A percentile compares a stretch with the other conserved stretches of the same genome.
Evolutionary conservation across 169 alveolate genomes (phyloP).

Genomic region (Cryptosporidium tyzzeri): DNA sequence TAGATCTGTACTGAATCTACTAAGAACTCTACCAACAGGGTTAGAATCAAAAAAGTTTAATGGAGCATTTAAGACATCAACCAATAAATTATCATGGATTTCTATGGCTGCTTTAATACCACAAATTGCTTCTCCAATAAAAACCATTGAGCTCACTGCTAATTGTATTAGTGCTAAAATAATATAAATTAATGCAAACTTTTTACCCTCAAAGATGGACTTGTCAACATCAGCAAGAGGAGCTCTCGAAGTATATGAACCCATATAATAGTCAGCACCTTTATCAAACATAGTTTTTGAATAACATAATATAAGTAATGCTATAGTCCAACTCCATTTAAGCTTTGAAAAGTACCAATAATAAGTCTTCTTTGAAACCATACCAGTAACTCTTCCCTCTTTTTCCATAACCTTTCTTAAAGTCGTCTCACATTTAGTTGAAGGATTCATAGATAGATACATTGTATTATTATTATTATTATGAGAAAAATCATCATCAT

Average conservation of each 20-base stretch:
- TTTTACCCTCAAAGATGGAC: conserved; percentile 56
- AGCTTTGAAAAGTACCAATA: conserved; percentile 69
- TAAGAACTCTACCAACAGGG: conserved; percentile 82
- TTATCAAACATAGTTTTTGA: conserved; percentile 64
- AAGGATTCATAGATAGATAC: background rate
- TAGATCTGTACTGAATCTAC: conserved; percentile 83
- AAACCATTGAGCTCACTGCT: conserved; percentile 60
- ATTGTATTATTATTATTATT: background rate
- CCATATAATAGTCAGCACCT: conserved; percentile 76
- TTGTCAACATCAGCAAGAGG: conserved; percentile 21
- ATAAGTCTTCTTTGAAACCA: conserved; percentile 53
- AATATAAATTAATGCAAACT: conserved; percentile 30
- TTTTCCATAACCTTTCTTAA: conserved; percentile 60
- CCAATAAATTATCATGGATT: conserved; percentile 75
- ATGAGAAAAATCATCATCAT: background rate
- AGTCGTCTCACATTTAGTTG: conserved; percentile 50
- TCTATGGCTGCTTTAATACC: conserved; percentile 73
- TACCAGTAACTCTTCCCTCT: conserved; percentile 63
- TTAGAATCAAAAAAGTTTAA: conserved; percentile 82
- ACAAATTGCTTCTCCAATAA: conserved; percentile 76
- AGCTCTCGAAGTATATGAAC: conserved; percentile 42
- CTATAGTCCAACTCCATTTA: conserved; percentile 65
- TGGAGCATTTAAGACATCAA: conserved; percentile 79
- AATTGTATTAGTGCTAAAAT: conserved; percentile 24
- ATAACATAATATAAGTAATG: conserved; percentile 25